A percentile compares a stretch with the other conserved stretches of the same genome.
Conservation (phyloP, 2,329 filamentous ascomycete species). For the Fusarium paranaense region DNA sequence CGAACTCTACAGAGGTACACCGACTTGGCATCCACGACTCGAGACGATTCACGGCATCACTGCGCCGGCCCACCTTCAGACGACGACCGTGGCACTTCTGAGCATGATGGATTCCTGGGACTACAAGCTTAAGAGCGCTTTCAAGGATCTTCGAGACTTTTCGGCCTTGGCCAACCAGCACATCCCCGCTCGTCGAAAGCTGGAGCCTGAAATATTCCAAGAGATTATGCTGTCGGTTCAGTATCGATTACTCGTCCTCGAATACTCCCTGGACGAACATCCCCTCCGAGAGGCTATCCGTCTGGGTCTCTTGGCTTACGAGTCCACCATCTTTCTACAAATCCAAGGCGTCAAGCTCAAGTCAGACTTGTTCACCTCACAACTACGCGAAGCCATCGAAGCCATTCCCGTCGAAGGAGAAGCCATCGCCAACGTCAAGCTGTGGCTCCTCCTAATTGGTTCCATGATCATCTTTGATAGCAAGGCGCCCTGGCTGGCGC, state of each 20-base stretch:
- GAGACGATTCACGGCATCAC: constrained; percentile 3
- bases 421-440: constrained; percentile 30
- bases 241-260: constrained; percentile 45
- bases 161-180: constrained; percentile 41
- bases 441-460: constrained; percentile 44
- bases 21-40: constrained; percentile 36
- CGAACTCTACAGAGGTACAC: constrained; percentile 27
- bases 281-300: constrained; percentile 39
- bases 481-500: constrained; percentile 39
- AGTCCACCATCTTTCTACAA: constrained; percentile 45
- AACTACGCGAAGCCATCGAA: constrained; percentile 28
- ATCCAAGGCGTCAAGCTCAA: constrained; percentile 30
- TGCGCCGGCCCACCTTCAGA: neutral
- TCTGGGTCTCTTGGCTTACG: constrained; percentile 46
- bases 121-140: constrained; percentile 40
- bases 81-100: constrained; percentile 5
- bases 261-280: constrained; percentile 16
- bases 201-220: constrained; percentile 43
- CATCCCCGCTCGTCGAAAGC: constrained; percentile 33
- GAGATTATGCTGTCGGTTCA: constrained; percentile 48
- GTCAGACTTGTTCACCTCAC: constrained; percentile 21
- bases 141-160: constrained; percentile 48
- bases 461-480: constrained; percentile 38
- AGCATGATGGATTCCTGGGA: constrained; percentile 33
- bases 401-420: neutral